phyloP scores from a whole-genome alignment of 345 rosid species.

The Moricandia arvensis region DNA sequence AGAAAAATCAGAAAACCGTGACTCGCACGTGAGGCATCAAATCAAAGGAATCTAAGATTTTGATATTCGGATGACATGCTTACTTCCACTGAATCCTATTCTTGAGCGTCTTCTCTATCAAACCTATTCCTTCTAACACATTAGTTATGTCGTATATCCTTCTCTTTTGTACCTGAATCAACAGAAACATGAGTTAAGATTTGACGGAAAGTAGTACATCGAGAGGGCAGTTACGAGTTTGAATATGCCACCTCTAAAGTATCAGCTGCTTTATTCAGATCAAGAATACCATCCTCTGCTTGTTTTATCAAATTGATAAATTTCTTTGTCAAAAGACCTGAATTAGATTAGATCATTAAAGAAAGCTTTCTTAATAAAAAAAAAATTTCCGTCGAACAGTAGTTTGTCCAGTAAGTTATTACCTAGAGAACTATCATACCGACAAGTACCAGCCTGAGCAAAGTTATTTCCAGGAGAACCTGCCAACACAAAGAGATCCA shows the following conservation, averaged over 20 bases:
- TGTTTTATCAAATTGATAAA: conserved; percentile 92
- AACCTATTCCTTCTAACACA: conserved; percentile 98
- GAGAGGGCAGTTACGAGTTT: neutral
- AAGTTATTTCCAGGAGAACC: conserved; percentile 89
- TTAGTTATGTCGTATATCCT: conserved; percentile 97
- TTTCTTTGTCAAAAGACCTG: conserved; percentile 97
- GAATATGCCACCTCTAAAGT: conserved; percentile 70
- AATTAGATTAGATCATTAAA: conserved; percentile 23
- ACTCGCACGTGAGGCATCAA: conserved; percentile 18
- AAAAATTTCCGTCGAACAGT: neutral
- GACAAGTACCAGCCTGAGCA: conserved; percentile 81
- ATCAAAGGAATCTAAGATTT: conserved; percentile 12
- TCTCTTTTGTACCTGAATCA: conserved; percentile 88
- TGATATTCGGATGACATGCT: conserved; percentile 19
- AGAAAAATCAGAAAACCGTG: conserved; percentile 19
- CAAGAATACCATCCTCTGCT: conserved; percentile 95
- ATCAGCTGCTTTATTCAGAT: conserved; percentile 93
- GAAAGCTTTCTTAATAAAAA: neutral
- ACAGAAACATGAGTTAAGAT: conserved; percentile 21
- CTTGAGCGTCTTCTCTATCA: conserved; percentile 93
- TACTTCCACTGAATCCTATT: conserved; percentile 99
- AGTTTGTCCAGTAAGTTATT: conserved; percentile 29
- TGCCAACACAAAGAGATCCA: conserved; percentile 46
- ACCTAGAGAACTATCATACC: conserved; percentile 98
- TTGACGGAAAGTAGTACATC: conserved; percentile 2